Base-by-base conservation (phyloP, 345 rosid species). In the Eucalyptus tenuipes region DNA sequence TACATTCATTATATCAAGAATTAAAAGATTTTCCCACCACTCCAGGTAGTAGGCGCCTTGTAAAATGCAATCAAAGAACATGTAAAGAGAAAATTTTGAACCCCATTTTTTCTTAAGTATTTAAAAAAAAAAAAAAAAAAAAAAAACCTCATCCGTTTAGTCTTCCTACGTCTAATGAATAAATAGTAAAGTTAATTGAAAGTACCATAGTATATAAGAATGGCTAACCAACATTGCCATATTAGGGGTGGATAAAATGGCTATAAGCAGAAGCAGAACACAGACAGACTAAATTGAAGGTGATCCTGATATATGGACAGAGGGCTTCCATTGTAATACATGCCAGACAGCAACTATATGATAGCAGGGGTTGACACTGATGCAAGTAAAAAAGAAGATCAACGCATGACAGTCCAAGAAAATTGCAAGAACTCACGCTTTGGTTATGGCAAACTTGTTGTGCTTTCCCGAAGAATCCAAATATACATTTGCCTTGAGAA, bases 381-480 rank as follows among this genome's bases (percentile, higher is more conserved):
- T 40, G 82, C 49, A 24, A 71, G 29, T 12, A 42, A 17, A 25
- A 79, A 88, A 80, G 44, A 53, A 80, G 66, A 25, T 88, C 86
- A 49, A 86, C 68, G 14, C 18, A 53, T 27, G 48, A 57, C 44
- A 86, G 40, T 18, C 45, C 50, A 45, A 52, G 79, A 57, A 18
- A 27, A 59, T 40, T 49, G 59, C 91, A 52, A 75, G n/a, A 89
- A 91, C 99, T 90, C 93, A 97, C 99, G 94, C 93, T 92, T 90
- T 94, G 66, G 99, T 98, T 90, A 98, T 95, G 90, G 96, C 88
- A 80, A 98, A 98, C 88, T 89, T 96, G 94, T 96, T 96, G 94
- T 96, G 99, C 92, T 96, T 97, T 89, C 99, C 99, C 42, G 99
- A 96, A 91, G 99, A 96, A 92, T 97, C 99, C 48, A 96, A 91